phyloP scores from a whole-genome alignment of 164 flowering plant genomes.

The Magnolia changhungtana region DNA sequence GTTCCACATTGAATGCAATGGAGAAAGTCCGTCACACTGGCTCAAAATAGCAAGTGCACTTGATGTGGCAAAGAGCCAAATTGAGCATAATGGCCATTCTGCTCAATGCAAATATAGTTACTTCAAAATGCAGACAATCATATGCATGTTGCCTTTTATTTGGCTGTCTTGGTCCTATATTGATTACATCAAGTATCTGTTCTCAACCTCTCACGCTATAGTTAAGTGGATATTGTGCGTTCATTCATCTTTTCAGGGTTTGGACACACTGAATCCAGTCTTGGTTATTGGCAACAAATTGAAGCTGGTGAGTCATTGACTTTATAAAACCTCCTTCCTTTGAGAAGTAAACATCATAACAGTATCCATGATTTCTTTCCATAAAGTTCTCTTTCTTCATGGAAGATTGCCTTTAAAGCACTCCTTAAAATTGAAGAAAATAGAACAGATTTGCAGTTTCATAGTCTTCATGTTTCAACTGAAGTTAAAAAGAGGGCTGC shows the following conservation, averaged over 20 bases:
- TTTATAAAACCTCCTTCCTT: neutral
- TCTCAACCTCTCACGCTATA: neutral
- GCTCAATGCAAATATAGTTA: too few relatives aligned
- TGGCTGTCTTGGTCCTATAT: neutral
- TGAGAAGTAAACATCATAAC: neutral
- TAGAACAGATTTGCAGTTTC: neutral
- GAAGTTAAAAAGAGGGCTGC: neutral
- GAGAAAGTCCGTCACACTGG: too few relatives aligned
- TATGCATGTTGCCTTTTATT: too few relatives aligned
- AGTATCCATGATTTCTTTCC: neutral
- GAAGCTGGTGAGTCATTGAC: slow-evolving; percentile 51
- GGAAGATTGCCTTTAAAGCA: neutral
- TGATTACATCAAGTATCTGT: neutral
- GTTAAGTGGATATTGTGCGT: slow-evolving; percentile 6
- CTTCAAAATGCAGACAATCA: too few relatives aligned
- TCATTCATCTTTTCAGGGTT: slow-evolving; percentile 12
- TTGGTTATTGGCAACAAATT: slow-evolving; percentile 50
- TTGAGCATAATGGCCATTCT: too few relatives aligned
- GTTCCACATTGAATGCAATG: too few relatives aligned
- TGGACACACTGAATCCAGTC: slow-evolving; percentile 18
- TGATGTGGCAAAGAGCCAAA: too few relatives aligned
- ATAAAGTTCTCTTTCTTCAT: neutral
- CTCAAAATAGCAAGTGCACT: too few relatives aligned
- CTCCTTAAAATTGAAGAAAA: neutral
- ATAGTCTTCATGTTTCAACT: neutral